Percentiles rank a stretch among this genome's conserved stretches.
These are phyloP conservation scores for Craterostigma plantagineum DNA, from an alignment of 257 asterid species.

Conservation along the genomic window DNA sequence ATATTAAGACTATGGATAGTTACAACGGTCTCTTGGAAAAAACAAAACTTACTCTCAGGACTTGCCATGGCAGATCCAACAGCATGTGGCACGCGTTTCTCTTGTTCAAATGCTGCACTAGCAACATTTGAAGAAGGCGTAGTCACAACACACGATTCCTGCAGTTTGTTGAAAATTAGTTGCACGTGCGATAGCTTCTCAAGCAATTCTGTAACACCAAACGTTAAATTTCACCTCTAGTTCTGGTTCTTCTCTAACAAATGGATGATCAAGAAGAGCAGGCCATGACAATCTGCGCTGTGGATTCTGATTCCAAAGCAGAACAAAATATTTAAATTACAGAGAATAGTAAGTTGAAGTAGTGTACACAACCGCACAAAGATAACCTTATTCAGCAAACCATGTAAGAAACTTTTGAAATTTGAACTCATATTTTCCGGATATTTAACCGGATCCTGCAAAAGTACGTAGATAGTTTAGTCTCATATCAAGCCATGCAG, in stretches of 20 bases:
- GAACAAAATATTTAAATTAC: slow-evolving; percentile 12
- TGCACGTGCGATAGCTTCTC: background rate
- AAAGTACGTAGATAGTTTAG: slow-evolving; percentile 7
- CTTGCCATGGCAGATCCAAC: slow-evolving; percentile 26
- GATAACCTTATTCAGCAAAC: slow-evolving; percentile 82
- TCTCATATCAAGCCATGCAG: slow-evolving; percentile 4
- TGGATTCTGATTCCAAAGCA: slow-evolving; percentile 44
- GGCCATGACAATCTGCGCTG: slow-evolving; percentile 93
- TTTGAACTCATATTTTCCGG: slow-evolving; percentile 82
- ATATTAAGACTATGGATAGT: slow-evolving; percentile 15
- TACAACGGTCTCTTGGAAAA: slow-evolving; percentile 5
- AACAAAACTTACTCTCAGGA: slow-evolving; percentile 44
- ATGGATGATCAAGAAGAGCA: slow-evolving; percentile 94
- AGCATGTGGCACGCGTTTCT: slow-evolving; percentile 28
- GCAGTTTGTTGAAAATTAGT: slow-evolving; percentile 5
- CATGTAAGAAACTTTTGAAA: slow-evolving; percentile 76
- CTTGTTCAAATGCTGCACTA: slow-evolving; percentile 32
- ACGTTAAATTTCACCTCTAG: slow-evolving; percentile 27
- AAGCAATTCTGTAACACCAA: slow-evolving; percentile 5
- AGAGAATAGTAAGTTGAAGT: slow-evolving; percentile 5
- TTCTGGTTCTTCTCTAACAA: slow-evolving; percentile 42
- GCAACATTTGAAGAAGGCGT: slow-evolving; percentile 29
- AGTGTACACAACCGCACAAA: slow-evolving; percentile 7
- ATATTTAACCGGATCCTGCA: slow-evolving; percentile 94
- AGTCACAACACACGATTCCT: slow-evolving; percentile 27